Evolutionary conservation across 352 stramenopile genomes (phyloP).

Genomic region (Elongisporangium anandrum): DNA sequence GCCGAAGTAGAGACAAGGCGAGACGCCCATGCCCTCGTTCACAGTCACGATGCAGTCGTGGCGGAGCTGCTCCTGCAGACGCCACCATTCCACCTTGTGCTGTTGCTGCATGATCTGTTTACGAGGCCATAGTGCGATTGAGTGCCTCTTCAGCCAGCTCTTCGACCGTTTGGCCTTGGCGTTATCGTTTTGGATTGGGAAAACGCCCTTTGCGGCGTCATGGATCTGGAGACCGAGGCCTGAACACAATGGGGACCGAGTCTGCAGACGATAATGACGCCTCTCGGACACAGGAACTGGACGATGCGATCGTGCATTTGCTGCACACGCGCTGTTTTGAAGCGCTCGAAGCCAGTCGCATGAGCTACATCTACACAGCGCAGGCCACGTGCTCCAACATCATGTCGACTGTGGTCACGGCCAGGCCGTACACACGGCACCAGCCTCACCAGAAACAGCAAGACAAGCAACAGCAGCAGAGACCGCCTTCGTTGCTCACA

Average conservation of each 20-base stretch:
- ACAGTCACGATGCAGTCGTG: conserved; percentile 57
- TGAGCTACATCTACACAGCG: conserved; percentile 41
- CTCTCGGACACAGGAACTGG: conserved; percentile 14
- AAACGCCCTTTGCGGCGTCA: neutral
- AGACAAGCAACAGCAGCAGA: conserved; percentile 2
- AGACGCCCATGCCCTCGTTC: conserved; percentile 42
- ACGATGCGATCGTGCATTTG: conserved; percentile 26
- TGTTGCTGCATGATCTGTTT: conserved; percentile 1
- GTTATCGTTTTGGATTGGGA: neutral
- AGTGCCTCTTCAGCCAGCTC: neutral
- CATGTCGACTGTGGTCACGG: conserved; percentile 58
- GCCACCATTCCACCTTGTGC: conserved; percentile 47
- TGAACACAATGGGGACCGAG: neutral
- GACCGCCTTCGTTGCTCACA: neutral
- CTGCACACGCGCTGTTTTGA: conserved; percentile 30
- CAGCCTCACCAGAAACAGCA: conserved; percentile 4
- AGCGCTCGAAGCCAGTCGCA: conserved; percentile 25
- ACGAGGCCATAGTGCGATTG: neutral
- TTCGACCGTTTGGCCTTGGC: neutral
- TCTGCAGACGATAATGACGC: neutral
- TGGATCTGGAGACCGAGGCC: neutral
- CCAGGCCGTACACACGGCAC: conserved; percentile 18
- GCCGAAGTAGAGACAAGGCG: conserved; percentile 67
- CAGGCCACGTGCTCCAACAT: conserved; percentile 65
- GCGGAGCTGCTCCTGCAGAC: conserved; percentile 34